A percentile compares a stretch with the other conserved stretches of the same genome.
Conservation (phyloP, 495 filamentous ascomycete species). For the Penicillium parvum region DNA sequence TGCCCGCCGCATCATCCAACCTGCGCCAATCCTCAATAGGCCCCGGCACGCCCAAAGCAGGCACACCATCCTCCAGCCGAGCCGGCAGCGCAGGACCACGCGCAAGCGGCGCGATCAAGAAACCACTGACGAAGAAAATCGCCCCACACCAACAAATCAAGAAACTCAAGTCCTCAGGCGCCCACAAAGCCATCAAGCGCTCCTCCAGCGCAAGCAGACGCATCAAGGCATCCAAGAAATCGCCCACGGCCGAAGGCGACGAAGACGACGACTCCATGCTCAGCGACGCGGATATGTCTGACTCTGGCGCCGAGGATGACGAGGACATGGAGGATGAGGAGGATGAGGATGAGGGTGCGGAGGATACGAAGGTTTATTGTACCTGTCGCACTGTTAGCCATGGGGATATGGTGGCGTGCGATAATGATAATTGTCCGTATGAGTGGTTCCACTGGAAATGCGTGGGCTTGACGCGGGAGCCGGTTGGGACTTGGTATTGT, state of each 20-base stretch:
- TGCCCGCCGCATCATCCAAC: constrained; percentile 66
- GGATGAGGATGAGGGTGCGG: constrained; percentile 77
- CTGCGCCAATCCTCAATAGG: constrained; percentile 79
- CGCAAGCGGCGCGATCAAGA: constrained; percentile 36
- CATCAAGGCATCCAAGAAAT: constrained; percentile 52
- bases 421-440: constrained; percentile 85
- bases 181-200: constrained; percentile 53
- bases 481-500: constrained; percentile 90
- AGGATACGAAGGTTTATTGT: constrained; percentile 88
- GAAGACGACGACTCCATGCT: constrained; percentile 61
- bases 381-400: constrained; percentile 87
- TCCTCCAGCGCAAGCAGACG: constrained; percentile 40
- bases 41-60: constrained; percentile 80
- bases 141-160: constrained; percentile 62
- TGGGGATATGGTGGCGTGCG: constrained; percentile 97
- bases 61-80: constrained; percentile 57
- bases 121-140: constrained; percentile 59
- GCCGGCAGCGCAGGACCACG: constrained; percentile 72
- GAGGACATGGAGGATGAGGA: constrained; percentile 65
- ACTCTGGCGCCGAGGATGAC: constrained; percentile 37
- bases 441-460: constrained; percentile 99
- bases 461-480: constrained; percentile 84
- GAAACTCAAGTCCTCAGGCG: constrained; percentile 44
- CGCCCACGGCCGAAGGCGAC: constrained; percentile 57
- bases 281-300: constrained; percentile 47